These are phyloP conservation scores for Globisporangium recalcitrans DNA, from an alignment of 352 stramenopile species.

Conservation along the genomic window DNA sequence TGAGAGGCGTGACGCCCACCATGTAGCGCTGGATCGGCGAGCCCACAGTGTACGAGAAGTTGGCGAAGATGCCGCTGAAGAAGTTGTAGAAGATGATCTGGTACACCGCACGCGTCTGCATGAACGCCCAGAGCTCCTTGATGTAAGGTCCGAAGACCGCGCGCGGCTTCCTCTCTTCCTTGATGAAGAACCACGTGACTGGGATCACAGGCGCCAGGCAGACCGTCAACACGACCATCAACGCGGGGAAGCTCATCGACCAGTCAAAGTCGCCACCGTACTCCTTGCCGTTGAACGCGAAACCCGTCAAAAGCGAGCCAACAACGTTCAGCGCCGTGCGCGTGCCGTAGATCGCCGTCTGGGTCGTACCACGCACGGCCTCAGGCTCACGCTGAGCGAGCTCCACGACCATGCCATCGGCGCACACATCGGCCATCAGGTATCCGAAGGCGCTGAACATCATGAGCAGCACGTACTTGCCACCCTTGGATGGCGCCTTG, in stretches of 20 bases:
- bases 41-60: background rate
- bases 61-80: background rate
- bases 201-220: background rate
- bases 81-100: constrained; percentile 1
- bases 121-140: background rate
- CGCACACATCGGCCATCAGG: background rate
- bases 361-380: background rate
- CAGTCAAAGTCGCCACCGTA: background rate
- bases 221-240: background rate
- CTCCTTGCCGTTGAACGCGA: background rate
- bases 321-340: background rate
- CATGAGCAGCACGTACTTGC: background rate
- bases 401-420: background rate
- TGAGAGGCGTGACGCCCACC: background rate
- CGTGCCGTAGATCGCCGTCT: background rate
- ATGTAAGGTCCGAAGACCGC: background rate
- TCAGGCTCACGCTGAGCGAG: background rate
- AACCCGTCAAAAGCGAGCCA: background rate
- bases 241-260: background rate
- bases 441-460: background rate
- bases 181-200: background rate
- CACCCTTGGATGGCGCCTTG: background rate
- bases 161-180: background rate
- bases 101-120: background rate
- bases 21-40: background rate